Percentiles rank a stretch among this genome's conserved stretches.
phyloP scores from a whole-genome alignment of 2,329 filamentous ascomycete species.

The Arthrobotrys conoides region DNA sequence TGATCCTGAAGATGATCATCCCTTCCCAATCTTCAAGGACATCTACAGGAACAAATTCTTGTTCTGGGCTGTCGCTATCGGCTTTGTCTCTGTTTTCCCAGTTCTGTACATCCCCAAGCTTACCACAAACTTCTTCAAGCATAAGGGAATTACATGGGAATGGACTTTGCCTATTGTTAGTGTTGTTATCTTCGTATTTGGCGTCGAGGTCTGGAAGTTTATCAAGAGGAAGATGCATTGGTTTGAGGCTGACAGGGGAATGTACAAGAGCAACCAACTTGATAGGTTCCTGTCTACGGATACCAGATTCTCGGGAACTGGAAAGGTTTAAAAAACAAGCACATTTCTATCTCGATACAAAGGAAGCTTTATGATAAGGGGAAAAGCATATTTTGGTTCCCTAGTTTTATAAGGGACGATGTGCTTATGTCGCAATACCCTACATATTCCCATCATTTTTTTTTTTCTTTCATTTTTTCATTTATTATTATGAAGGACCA shows the following conservation, averaged over 20 bases:
- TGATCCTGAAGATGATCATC: slow-evolving; percentile 74
- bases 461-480: neutral
- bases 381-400: slow-evolving; percentile 2
- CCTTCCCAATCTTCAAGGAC: slow-evolving; percentile 78
- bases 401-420: slow-evolving; percentile 1
- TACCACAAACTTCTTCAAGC: slow-evolving; percentile 78
- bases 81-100: slow-evolving; percentile 75
- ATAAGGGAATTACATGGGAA: slow-evolving; percentile 78
- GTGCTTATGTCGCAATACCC: slow-evolving; percentile 7
- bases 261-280: slow-evolving; percentile 58
- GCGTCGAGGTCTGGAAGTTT: slow-evolving; percentile 80
- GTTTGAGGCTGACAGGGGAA: slow-evolving; percentile 56
- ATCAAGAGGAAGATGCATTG: slow-evolving; percentile 71
- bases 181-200: slow-evolving; percentile 74
- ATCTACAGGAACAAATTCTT: slow-evolving; percentile 79
- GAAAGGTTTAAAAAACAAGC: slow-evolving; percentile 36
- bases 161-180: slow-evolving; percentile 78
- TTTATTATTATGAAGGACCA: neutral
- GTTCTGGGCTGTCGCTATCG: slow-evolving; percentile 75
- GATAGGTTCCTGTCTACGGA: slow-evolving; percentile 59
- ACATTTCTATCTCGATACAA: neutral
- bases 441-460: neutral
- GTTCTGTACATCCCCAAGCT: slow-evolving; percentile 78
- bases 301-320: slow-evolving; percentile 42
- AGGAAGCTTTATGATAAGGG: neutral